Evolutionary conservation across 352 stramenopile genomes (phyloP).

Genomic region (Globisporangium takayamanum): DNA sequence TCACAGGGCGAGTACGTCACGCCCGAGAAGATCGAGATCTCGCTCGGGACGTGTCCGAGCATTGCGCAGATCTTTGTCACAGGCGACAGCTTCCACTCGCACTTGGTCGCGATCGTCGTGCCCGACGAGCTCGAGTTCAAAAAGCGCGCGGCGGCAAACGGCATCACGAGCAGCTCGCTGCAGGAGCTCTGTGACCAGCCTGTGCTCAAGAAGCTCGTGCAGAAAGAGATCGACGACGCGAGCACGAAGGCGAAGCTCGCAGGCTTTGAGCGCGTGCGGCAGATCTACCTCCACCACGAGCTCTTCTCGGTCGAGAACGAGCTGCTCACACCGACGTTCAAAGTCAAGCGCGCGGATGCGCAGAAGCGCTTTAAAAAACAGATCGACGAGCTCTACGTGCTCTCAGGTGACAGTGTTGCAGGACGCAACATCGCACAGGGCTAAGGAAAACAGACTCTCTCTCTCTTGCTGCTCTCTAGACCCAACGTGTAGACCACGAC

Average conservation of each 20-base stretch:
- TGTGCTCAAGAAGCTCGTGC: constrained; percentile 27
- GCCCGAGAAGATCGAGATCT: constrained; percentile 96
- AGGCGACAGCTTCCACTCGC: constrained; percentile 94
- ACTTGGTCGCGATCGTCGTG: constrained; percentile 93
- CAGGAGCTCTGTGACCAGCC: constrained; percentile 53
- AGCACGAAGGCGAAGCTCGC: constrained; percentile 61
- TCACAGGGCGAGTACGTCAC: constrained; percentile 95
- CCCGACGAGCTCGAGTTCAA: constrained; percentile 45
- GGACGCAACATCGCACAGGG: constrained; percentile 26
- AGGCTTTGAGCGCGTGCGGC: constrained; percentile 91
- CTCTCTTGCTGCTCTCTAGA: too few species aligned
- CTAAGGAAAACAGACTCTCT: not conserved
- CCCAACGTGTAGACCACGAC: too few species aligned
- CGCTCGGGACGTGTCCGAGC: constrained; percentile 83
- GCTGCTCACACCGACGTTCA: constrained; percentile 96
- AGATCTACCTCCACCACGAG: constrained; percentile 88
- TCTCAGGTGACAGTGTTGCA: constrained; percentile 46
- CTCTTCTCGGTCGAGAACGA: constrained; percentile 92
- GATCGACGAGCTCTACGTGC: constrained; percentile 62
- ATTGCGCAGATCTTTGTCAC: constrained; percentile 95
- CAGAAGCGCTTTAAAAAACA: constrained; percentile 57
- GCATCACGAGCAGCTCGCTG: constrained; percentile 22
- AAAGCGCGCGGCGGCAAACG: constrained; percentile 27
- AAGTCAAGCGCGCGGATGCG: constrained; percentile 87
- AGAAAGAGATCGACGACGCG: constrained; percentile 51